Base-by-base conservation (phyloP, 169 alveolate genomes). In the Cryptosporidium parvum region DNA sequence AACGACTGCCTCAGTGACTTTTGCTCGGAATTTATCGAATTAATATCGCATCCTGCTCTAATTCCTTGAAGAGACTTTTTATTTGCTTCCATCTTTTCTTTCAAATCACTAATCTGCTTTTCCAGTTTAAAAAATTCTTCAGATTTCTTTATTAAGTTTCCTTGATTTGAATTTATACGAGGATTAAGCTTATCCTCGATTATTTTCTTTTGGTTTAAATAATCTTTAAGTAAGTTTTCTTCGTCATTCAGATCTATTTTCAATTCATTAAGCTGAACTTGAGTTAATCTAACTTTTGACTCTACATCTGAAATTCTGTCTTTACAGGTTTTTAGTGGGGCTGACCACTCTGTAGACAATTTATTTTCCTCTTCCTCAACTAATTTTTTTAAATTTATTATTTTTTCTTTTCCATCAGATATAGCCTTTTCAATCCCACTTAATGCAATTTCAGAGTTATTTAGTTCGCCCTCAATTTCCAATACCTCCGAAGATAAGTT, bases 381-480 rank as follows among this genome's bases (percentile, higher is more conserved):
- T 18, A 62, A 23, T n/a, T 80, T 80, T 62, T 80, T 51, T 29
- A 80, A 33, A 31, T 18, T 10, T 8, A 21, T 33, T 12, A 80
- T 33, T n/a, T 29, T 62, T 23, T 80, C 75, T 21, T 26, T 62
- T 1, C 51, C 23, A 14, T 8, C 23, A 16, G 37, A 29, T 31
- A 80, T 67, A 45, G 91, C 85, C 67, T 89, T 75, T 91, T 93
- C 93, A 33, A 92, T 61, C 70, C 84, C 85, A 62, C 93, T 92
- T 33, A 93, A 59, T 44, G 70, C 67, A 48, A 91, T 93, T 48
- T 93, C 91, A 48, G 92, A 70, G 53, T 85, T 92, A 9, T 87
- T 85, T 18, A 91, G 84, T 69, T 92, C 92, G 21, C 71, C 91
- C 84, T 94, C 93, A 18, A 86, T n/a, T 68, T 92, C 85, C 6